phyloP scores from a whole-genome alignment of 2,329 filamentous ascomycete genomes.

The Calonectria montana region DNA sequence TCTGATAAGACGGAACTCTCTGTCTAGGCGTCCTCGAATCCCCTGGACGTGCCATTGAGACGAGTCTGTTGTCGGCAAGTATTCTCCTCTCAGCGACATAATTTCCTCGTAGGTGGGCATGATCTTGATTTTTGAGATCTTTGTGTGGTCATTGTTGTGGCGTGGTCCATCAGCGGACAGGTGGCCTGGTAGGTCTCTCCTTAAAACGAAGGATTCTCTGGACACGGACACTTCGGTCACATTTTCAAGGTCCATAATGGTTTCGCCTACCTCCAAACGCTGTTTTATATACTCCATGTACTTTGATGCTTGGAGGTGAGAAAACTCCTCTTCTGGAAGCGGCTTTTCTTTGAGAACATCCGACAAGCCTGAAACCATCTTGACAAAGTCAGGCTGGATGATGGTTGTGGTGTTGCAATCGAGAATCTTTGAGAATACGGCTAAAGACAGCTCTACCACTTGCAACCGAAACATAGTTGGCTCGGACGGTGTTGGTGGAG shows the following conservation, averaged over 20 bases:
- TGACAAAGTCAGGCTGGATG: background rate
- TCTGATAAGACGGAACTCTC: constrained; percentile 63
- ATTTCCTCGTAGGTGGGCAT: constrained; percentile 17
- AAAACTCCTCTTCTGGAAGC: background rate
- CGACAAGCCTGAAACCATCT: background rate
- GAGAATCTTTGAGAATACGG: background rate
- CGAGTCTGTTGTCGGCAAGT: constrained; percentile 1
- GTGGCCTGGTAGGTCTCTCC: background rate
- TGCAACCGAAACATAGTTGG: background rate
- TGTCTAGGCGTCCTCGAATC: constrained; percentile 59
- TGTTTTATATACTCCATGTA: constrained; percentile 2
- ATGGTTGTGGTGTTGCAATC: background rate
- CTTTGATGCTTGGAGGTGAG: background rate
- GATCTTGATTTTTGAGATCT: constrained; percentile 9
- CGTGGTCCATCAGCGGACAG: background rate
- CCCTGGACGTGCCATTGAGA: constrained; percentile 42
- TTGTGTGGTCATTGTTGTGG: constrained; percentile 10
- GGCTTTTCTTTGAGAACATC: background rate
- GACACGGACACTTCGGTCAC: background rate
- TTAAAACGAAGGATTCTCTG: background rate
- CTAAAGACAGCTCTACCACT: background rate
- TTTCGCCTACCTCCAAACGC: background rate
- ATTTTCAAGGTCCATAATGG: background rate
- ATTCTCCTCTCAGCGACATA: background rate
- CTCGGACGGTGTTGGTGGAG: background rate